Evolutionary conservation across 2,329 filamentous ascomycete genomes (phyloP).

Genomic region (Aspergillus bombycis): DNA sequence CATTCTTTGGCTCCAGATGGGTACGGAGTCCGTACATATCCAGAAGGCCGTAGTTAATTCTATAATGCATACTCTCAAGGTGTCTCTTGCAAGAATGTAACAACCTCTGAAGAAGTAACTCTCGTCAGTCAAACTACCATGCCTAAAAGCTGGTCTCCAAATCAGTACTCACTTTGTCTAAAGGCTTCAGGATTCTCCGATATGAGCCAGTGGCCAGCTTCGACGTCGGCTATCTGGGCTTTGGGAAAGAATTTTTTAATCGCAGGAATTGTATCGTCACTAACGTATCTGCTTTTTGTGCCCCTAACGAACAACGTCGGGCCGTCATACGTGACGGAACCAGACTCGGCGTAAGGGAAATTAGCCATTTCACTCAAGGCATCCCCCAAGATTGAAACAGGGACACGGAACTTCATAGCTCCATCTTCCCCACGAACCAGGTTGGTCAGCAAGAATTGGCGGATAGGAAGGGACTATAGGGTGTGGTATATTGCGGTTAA

Average conservation of each 20-base stretch:
- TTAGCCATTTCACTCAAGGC: constrained; percentile 77
- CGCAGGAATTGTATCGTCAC: constrained; percentile 42
- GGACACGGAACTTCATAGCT: constrained; percentile 75
- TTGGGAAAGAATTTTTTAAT: constrained; percentile 48
- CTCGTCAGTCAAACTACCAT: not conserved
- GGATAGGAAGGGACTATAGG: constrained; percentile 67
- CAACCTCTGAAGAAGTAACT: constrained; percentile 29
- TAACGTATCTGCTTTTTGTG: constrained; percentile 45
- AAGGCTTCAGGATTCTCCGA: constrained; percentile 50
- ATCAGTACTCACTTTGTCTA: constrained; percentile 34
- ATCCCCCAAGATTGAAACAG: constrained; percentile 69
- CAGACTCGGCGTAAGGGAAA: constrained; percentile 81
- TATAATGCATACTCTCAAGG: constrained; percentile 8
- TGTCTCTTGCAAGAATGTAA: constrained; percentile 36
- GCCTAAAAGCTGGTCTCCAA: constrained; percentile 6
- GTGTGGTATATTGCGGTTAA: not conserved
- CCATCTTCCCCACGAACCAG: constrained; percentile 62
- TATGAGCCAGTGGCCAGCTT: constrained; percentile 50
- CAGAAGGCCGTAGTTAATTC: not conserved
- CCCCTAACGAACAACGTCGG: constrained; percentile 73
- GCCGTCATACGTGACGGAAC: constrained; percentile 70
- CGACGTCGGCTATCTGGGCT: constrained; percentile 43
- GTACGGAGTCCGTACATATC: not conserved
- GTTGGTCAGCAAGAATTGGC: constrained; percentile 92
- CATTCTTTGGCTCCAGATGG: not conserved